phyloP scores from a whole-genome alignment of 257 asterid species.

The Penstemon newberryi region DNA sequence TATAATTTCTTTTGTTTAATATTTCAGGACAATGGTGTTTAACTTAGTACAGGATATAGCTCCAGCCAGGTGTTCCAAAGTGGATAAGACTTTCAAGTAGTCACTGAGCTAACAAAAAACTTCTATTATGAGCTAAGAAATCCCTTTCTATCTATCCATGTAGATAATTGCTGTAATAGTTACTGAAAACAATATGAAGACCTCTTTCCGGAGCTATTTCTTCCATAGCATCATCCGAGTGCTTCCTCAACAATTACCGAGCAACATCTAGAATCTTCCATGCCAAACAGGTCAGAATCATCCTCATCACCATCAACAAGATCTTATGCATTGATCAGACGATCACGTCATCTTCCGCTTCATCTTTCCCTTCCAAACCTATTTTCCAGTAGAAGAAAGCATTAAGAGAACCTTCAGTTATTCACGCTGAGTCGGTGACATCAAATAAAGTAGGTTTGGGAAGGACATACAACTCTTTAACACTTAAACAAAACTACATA shows the following conservation, averaged over 20 bases:
- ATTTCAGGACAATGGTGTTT: background rate
- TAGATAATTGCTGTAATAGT: background rate
- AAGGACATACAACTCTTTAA: background rate
- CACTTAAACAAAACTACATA: slow-evolving; percentile 7
- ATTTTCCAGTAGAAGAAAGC: slow-evolving; percentile 21
- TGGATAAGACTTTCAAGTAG: slow-evolving; percentile 83
- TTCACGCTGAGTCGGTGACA: background rate
- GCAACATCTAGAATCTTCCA: slow-evolving; percentile 99
- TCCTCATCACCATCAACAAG: slow-evolving; percentile 86
- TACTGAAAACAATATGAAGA: slow-evolving; percentile 29
- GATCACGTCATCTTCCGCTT: slow-evolving; percentile 55
- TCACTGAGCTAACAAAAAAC: slow-evolving; percentile 61
- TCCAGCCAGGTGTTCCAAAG: slow-evolving; percentile 84
- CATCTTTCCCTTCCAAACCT: slow-evolving; percentile 37
- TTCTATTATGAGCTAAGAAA: slow-evolving; percentile 20
- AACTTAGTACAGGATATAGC: slow-evolving; percentile 68
- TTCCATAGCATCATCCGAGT: slow-evolving; percentile 70
- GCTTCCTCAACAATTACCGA: slow-evolving; percentile 80
- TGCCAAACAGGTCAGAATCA: slow-evolving; percentile 92
- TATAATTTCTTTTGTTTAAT: background rate
- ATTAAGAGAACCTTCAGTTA: background rate
- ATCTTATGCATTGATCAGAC: slow-evolving; percentile 69
- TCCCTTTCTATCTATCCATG: slow-evolving; percentile 11
- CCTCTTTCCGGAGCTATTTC: slow-evolving; percentile 99
- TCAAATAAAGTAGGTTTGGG: background rate